Conservation (phyloP, 164 flowering plant genomes). For the Magnolia changhungtana region DNA sequence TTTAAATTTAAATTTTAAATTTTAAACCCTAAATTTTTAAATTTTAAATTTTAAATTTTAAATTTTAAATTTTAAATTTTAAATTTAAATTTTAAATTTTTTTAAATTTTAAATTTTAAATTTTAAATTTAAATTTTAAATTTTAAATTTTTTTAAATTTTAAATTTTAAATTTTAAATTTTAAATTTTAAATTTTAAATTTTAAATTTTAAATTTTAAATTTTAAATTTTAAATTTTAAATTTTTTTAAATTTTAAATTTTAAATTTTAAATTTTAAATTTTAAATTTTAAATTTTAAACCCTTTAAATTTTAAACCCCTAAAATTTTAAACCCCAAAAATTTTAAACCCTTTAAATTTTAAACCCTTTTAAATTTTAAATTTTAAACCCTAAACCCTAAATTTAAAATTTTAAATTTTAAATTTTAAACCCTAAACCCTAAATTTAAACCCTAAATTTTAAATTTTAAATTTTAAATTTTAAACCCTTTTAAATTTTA, state of each 20-base stretch:
- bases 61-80: constrained; percentile 21
- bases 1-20: constrained; percentile 18
- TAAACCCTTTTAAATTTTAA: constrained; percentile 4
- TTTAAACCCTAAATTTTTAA: constrained; percentile 20
- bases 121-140: constrained; percentile 22
- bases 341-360: constrained; percentile 20
- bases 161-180: constrained; percentile 16
- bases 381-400: constrained; percentile 10
- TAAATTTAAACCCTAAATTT: constrained; percentile 5
- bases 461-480: constrained; percentile 5
- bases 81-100: constrained; percentile 16
- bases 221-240: constrained; percentile 21
- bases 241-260: constrained; percentile 19
- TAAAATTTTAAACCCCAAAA: constrained; percentile 19
- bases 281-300: constrained; percentile 17
- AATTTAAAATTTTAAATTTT: constrained; percentile 1
- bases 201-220: constrained; percentile 23
- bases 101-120: constrained; percentile 21
- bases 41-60: constrained; percentile 14
- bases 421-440: constrained; percentile 7
- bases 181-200: constrained; percentile 17
- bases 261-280: constrained; percentile 14
- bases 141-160: constrained; percentile 19
- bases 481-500: constrained; percentile 3
- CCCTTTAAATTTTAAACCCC: constrained; percentile 18